phyloP scores from a whole-genome alignment of 257 asterid genomes.

The Cynanchum wilfordii region DNA sequence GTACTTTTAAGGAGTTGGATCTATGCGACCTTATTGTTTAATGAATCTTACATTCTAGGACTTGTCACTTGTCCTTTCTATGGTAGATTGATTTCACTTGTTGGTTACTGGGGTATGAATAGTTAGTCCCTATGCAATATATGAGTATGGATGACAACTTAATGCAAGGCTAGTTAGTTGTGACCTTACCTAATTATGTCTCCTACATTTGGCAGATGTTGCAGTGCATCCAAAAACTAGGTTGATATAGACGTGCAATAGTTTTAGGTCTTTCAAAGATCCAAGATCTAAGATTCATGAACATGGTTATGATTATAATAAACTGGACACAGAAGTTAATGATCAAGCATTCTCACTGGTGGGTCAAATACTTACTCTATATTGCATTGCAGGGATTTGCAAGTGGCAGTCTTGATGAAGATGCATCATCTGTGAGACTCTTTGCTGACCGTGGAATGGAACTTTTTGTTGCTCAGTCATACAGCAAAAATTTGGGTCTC shows the following conservation, averaged over 20 bases:
- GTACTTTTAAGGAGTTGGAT: no score
- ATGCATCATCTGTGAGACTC: constrained; percentile 88
- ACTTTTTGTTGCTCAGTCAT: constrained; percentile 88
- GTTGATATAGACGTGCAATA: not conserved
- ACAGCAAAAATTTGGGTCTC: constrained; percentile 91
- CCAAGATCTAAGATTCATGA: not conserved
- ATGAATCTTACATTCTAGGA: no score
- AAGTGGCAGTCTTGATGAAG: constrained; percentile 93
- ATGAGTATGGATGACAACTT: not conserved
- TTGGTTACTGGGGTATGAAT: not conserved
- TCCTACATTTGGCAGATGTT: not conserved
- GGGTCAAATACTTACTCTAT: not conserved
- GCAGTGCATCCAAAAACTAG: not conserved
- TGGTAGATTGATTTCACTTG: not conserved
- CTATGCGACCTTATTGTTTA: no score
- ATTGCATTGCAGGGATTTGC: constrained; percentile 75
- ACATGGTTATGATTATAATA: not conserved
- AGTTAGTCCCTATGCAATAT: not conserved
- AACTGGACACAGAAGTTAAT: not conserved
- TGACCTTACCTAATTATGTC: not conserved
- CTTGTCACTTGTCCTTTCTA: no score
- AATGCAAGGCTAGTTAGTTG: not conserved
- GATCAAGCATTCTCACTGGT: not conserved
- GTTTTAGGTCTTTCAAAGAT: not conserved
- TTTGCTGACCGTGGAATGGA: constrained; percentile 96